Conservation (phyloP, 345 rosid species). For the Psidium friedrichsthalianum region DNA sequence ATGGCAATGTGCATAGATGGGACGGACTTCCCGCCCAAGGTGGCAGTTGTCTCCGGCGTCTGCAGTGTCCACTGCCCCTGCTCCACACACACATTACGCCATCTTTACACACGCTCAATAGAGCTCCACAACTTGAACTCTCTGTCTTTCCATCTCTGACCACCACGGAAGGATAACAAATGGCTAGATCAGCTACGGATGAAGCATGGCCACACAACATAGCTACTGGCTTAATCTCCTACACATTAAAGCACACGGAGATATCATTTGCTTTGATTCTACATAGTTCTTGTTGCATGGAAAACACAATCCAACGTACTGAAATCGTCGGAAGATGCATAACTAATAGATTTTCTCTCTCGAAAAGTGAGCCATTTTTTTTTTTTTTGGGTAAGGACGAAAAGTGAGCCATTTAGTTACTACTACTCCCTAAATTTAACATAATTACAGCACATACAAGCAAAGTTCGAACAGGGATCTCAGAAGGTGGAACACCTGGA, state of each 20-base stretch:
- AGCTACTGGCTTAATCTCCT: constrained; percentile 78
- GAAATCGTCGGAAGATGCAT: background rate
- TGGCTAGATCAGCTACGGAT: constrained; percentile 56
- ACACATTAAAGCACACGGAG: background rate
- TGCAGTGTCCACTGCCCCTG: constrained; percentile 86
- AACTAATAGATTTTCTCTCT: background rate
- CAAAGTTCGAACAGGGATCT: background rate
- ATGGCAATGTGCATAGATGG: constrained; percentile 45
- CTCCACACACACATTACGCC: constrained; percentile 90
- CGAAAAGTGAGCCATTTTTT: too few species aligned
- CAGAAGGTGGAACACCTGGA: background rate
- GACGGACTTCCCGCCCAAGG: constrained; percentile 90
- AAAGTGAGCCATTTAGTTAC: too few species aligned
- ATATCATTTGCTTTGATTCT: background rate
- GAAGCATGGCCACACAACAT: constrained; percentile 85
- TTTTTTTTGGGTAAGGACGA: too few species aligned
- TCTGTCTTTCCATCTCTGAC: constrained; percentile 28
- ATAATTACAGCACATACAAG: background rate
- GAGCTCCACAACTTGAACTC: constrained; percentile 31
- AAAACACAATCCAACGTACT: background rate
- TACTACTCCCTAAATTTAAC: background rate
- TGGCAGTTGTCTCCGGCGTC: constrained; percentile 69
- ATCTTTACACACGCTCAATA: constrained; percentile 66
- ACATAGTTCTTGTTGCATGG: background rate
- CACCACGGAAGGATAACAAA: constrained; percentile 48